Evolutionary conservation across 495 filamentous ascomycete species (phyloP).

Genomic region (Bombardia bombarda): DNA sequence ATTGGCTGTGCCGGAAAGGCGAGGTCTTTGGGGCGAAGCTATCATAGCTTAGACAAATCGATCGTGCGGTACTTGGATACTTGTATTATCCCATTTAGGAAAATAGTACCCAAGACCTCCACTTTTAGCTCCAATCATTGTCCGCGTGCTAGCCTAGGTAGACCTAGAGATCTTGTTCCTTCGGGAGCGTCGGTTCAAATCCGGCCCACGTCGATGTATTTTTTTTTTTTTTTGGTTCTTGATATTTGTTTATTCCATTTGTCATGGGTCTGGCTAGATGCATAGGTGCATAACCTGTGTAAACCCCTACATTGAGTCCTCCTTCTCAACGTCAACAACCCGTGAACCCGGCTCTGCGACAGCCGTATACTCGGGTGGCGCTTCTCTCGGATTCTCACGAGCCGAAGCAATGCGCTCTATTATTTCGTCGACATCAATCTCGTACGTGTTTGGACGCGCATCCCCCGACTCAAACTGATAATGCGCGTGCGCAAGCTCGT

Average conservation of each 20-base stretch:
- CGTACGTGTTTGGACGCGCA: background rate
- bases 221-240: no score
- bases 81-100: no score
- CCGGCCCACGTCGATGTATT: no score
- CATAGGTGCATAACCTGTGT: background rate
- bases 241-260: slow-evolving; percentile 19
- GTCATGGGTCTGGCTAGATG: no score
- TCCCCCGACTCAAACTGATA: background rate
- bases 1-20: background rate
- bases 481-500: background rate
- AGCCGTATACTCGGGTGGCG: slow-evolving; percentile 1
- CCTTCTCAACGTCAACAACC: background rate
- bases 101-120: no score
- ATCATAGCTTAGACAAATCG: no score
- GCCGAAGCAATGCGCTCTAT: background rate
- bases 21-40: no score
- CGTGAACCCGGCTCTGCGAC: slow-evolving; percentile 1
- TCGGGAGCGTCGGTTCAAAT: no score
- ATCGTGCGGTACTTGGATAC: no score
- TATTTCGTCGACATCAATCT: background rate
- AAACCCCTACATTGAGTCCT: background rate
- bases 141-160: no score
- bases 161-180: no score
- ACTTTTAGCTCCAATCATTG: no score
- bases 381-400: slow-evolving; percentile 1